phyloP scores from a whole-genome alignment of 305 asterid genomes.

The Lippia alba region DNA sequence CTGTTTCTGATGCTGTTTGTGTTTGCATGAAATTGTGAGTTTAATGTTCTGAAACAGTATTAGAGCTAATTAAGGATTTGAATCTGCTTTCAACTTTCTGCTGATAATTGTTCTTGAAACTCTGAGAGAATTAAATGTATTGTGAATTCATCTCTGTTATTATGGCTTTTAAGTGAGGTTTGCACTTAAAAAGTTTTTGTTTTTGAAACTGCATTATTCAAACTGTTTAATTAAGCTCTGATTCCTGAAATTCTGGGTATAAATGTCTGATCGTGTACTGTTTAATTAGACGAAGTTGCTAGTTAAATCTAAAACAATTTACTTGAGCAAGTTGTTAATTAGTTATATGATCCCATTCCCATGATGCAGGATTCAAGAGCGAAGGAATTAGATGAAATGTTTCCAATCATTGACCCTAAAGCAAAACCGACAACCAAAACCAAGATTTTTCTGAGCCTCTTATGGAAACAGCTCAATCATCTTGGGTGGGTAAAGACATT shows the following conservation, averaged over 20 bases:
- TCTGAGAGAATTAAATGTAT: background rate
- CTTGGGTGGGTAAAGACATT: constrained; percentile 78
- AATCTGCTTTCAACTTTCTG: constrained; percentile 4
- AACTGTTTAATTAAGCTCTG: constrained; percentile 14
- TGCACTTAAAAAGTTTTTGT: background rate
- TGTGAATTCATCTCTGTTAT: background rate
- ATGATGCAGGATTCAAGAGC: constrained; percentile 65
- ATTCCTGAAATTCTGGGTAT: constrained; percentile 7
- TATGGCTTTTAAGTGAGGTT: constrained; percentile 1
- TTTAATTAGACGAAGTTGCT: no score
- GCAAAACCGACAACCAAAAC: constrained; percentile 82
- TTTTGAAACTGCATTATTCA: background rate
- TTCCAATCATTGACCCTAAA: constrained; percentile 64
- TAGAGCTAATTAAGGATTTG: constrained; percentile 2
- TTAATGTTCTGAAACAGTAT: background rate
- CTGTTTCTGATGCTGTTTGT: background rate
- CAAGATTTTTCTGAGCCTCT: constrained; percentile 68
- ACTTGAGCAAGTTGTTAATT: constrained; percentile 1
- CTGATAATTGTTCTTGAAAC: constrained; percentile 8
- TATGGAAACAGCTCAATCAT: constrained; percentile 97
- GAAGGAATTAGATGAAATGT: constrained; percentile 70
- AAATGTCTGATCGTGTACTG: no score
- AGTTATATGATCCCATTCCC: background rate
- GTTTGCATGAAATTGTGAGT: background rate
- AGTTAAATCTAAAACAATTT: background rate